Evolutionary conservation across 345 rosid genomes (phyloP), one percentile per base, ranked within the genome.

Genomic region (Cardamine occulta): DNA sequence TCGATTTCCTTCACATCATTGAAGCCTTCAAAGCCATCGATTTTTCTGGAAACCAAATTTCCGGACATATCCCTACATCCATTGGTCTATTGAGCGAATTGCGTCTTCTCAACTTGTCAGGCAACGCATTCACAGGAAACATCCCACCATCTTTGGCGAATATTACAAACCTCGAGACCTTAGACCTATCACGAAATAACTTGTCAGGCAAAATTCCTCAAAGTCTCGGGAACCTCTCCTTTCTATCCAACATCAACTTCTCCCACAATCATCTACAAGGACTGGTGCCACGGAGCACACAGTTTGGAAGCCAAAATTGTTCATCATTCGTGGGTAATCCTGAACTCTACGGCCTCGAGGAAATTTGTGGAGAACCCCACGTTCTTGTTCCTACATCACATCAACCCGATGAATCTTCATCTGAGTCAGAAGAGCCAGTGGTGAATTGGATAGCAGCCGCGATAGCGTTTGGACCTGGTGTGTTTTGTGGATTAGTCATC

Each of bases 111-210:
- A 66, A 66, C 58, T 49, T 49, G 21, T 66, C 47, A 2, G 70
- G 58, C 13, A 66, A 66, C 0, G 3, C 75, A 19, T 72, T 72
- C 68, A 72, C 29, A 32, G 24, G 58, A 2, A 21, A 15, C 0
- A 72, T 72, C 31, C 68, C 75, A 45, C 1, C 66, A 31, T 60
- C 75, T 0, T 49, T 72, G 47, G 68, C 5, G 4, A 61, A 49
- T 34, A 34, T 61, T 0, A 49, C 61, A 31, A 49, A 48, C 3
- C 61, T 72, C 9, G 71, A 51, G 60, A 14, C 47, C 0, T 21
- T 66, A 49, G 71, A 66, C 21, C 14, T 65, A 31, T 72, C 76
- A 0, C 5, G 35, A 0, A 72, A 72, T 17, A 49, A 47, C 48
- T 39, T 72, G 1, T 35, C 62, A 18, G 75, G 67, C 7, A 5